A percentile compares a stretch with the other conserved stretches of the same genome.
phyloP scores from a whole-genome alignment of 1,139 yeast genomes.

The Sugiyamaella grinbergsii region DNA sequence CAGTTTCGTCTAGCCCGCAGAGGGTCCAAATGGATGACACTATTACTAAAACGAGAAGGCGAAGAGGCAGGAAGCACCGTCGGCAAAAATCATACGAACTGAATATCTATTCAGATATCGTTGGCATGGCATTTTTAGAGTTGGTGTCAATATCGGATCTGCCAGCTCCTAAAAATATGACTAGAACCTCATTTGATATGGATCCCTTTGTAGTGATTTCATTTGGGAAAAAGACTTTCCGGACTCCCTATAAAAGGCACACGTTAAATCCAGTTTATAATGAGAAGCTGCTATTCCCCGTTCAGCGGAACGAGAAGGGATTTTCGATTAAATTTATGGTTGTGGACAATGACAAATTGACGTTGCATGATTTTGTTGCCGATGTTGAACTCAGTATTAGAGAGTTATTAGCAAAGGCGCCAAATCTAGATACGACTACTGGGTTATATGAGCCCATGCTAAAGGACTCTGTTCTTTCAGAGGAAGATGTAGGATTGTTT shows the following conservation, averaged over 20 bases:
- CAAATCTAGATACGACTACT: slow-evolving; percentile 38
- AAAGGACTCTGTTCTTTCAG: slow-evolving; percentile 16
- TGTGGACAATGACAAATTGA: slow-evolving; percentile 79
- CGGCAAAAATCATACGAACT: slow-evolving; percentile 37
- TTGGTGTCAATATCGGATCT: slow-evolving; percentile 64
- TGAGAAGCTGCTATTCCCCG: slow-evolving; percentile 78
- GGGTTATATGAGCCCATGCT: slow-evolving; percentile 35
- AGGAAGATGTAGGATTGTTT: slow-evolving; percentile 30
- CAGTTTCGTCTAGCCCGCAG: background rate
- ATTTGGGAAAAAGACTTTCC: slow-evolving; percentile 83
- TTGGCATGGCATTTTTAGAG: slow-evolving; percentile 78
- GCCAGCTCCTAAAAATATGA: slow-evolving; percentile 43
- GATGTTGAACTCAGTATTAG: slow-evolving; percentile 55
- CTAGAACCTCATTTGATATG: slow-evolving; percentile 84
- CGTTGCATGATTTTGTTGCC: slow-evolving; percentile 84
- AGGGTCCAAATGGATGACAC: background rate
- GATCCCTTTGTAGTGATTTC: slow-evolving; percentile 94
- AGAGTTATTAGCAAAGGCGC: slow-evolving; percentile 49
- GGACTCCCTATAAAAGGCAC: slow-evolving; percentile 85
- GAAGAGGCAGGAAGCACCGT: slow-evolving; percentile 12
- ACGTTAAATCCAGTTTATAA: slow-evolving; percentile 80
- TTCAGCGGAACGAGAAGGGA: slow-evolving; percentile 63
- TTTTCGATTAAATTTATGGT: slow-evolving; percentile 71
- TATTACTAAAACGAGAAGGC: background rate
- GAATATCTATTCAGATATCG: slow-evolving; percentile 49